A percentile compares a stretch with the other conserved stretches of the same genome.
Evolutionary conservation across 2,329 filamentous ascomycete species (phyloP).

Genomic region (Aureobasidium musti): DNA sequence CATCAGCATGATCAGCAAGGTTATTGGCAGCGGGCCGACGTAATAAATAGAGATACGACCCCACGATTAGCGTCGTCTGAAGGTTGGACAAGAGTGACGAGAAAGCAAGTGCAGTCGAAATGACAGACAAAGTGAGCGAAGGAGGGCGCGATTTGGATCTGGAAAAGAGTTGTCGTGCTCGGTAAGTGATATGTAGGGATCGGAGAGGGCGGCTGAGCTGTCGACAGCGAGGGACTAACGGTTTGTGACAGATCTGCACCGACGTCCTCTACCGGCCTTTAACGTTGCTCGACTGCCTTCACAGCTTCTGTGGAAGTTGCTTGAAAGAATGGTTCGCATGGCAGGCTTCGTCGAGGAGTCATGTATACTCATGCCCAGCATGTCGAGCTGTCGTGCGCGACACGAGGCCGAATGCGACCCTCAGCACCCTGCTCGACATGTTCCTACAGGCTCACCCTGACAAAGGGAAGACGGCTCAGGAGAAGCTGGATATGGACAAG

Average conservation of each 20-base stretch:
- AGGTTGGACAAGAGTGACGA: background rate
- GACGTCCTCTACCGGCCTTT: slow-evolving; percentile 58
- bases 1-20: slow-evolving; percentile 18
- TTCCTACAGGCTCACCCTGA: slow-evolving; percentile 77
- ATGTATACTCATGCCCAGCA: slow-evolving; percentile 81
- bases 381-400: slow-evolving; percentile 85
- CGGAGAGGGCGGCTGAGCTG: background rate
- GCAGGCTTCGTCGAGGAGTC: slow-evolving; percentile 64
- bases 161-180: slow-evolving; percentile 95
- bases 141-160: slow-evolving; percentile 61
- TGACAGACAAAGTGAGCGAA: slow-evolving; percentile 26
- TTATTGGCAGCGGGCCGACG: slow-evolving; percentile 18
- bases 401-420: slow-evolving; percentile 85
- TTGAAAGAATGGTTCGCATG: slow-evolving; percentile 94
- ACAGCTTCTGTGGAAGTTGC: slow-evolving; percentile 91
- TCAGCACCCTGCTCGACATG: slow-evolving; percentile 88
- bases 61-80: slow-evolving; percentile 16
- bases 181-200: slow-evolving; percentile 57
- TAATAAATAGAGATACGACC: slow-evolving; percentile 23
- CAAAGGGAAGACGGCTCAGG: slow-evolving; percentile 66
- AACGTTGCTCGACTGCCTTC: slow-evolving; percentile 45
- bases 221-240: background rate
- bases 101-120: slow-evolving; percentile 8
- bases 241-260: slow-evolving; percentile 76
- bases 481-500: slow-evolving; percentile 72